Percentiles rank a stretch among this genome's conserved stretches.
These are phyloP conservation scores for Dictyostelium intermedium DNA, from an alignment of 78 protist species.

Conservation along the genomic window DNA sequence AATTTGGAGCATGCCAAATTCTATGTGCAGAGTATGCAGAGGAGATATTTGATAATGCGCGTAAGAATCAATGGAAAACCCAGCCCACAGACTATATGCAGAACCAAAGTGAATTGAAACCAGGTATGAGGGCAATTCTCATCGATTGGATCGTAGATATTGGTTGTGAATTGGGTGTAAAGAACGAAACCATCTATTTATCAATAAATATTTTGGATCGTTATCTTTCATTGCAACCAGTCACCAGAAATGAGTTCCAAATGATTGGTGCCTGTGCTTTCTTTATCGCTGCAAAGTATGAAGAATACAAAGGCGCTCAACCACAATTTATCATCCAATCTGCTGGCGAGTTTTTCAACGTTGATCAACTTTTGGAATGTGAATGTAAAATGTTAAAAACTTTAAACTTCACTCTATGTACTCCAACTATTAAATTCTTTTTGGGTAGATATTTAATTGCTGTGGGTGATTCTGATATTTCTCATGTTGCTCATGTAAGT, in stretches of 20 bases:
- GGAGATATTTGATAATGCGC: slow-evolving; percentile 33
- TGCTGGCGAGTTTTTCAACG: slow-evolving; percentile 82
- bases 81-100: slow-evolving; percentile 68
- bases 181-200: slow-evolving; percentile 90
- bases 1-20: neutral
- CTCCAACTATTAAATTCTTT: slow-evolving; percentile 72
- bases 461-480: slow-evolving; percentile 12
- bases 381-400: slow-evolving; percentile 51
- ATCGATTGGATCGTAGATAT: slow-evolving; percentile 95
- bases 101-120: slow-evolving; percentile 79
- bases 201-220: slow-evolving; percentile 95
- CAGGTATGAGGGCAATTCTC: slow-evolving; percentile 88
- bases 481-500: slow-evolving; percentile 33
- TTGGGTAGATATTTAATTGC: slow-evolving; percentile 40
- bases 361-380: slow-evolving; percentile 49
- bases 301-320: slow-evolving; percentile 85
- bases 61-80: slow-evolving; percentile 22
- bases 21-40: slow-evolving; percentile 52
- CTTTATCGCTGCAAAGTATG: slow-evolving; percentile 82
- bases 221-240: slow-evolving; percentile 78
- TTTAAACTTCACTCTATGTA: slow-evolving; percentile 10
- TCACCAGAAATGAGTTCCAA: slow-evolving; percentile 89
- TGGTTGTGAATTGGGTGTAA: slow-evolving; percentile 66
- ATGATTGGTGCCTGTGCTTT: slow-evolving; percentile 88
- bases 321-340: slow-evolving; percentile 79